A percentile compares a stretch with the other conserved stretches of the same genome.
Evolutionary conservation across 2,329 filamentous ascomycete genomes (phyloP).

Genomic region (Onygenales sp.): DNA sequence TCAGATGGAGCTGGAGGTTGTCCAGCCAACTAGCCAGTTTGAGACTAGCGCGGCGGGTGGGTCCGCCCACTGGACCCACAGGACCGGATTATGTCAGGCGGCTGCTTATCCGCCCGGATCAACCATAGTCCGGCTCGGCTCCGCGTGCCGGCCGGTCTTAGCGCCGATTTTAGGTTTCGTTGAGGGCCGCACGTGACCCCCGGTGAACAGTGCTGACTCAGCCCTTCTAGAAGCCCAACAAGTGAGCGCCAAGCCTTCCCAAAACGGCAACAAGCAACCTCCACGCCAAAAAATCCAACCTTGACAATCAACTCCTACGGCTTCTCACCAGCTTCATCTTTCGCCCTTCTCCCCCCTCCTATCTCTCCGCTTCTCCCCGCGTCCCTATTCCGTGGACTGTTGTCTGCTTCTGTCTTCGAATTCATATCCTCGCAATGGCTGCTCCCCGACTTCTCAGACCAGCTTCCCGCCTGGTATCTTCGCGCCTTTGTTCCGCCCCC

Average conservation of each 20-base stretch:
- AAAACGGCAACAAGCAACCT: conserved; percentile 1
- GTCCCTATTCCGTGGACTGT: conserved; percentile 44
- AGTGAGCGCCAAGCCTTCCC: not conserved
- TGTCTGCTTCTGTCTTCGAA: conserved; percentile 36
- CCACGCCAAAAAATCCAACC: not conserved
- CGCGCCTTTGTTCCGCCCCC: conserved; percentile 40
- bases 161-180: not conserved
- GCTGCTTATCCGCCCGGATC: no score
- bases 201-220: not conserved
- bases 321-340: not conserved
- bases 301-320: not conserved
- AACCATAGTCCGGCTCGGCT: no score
- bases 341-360: not conserved
- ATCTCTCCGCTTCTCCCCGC: not conserved
- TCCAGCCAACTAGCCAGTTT: not conserved
- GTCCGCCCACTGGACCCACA: not conserved
- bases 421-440: conserved; percentile 40
- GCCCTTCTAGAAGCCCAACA: conserved; percentile 1
- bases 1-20: no score
- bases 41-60: not conserved
- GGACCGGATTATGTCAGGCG: no score
- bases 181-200: not conserved
- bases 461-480: conserved; percentile 52
- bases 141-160: not conserved
- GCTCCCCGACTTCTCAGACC: conserved; percentile 55